Evolutionary conservation across 139 green algal species (phyloP).

Genomic region (Diplosphaera chodatii): DNA sequence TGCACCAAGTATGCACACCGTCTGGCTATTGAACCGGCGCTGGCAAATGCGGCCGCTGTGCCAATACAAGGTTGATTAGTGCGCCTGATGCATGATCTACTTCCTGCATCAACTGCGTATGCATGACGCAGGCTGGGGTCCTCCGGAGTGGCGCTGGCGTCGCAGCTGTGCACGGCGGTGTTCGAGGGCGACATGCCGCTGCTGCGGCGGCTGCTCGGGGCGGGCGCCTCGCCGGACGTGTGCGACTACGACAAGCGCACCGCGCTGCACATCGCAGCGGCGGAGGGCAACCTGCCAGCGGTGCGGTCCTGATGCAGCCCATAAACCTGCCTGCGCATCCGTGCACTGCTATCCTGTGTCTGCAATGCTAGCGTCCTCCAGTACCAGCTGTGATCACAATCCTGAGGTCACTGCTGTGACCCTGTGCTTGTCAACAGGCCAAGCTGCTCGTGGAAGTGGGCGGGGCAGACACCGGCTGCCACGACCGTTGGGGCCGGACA

Average conservation of each 20-base stretch:
- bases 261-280: conserved; percentile 55
- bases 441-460: conserved; percentile 32
- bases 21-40: too few species aligned
- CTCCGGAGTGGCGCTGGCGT: conserved; percentile 2
- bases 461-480: conserved; percentile 7
- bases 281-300: conserved; percentile 44
- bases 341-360: too few species aligned
- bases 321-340: too few species aligned
- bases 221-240: conserved; percentile 36
- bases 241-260: conserved; percentile 56
- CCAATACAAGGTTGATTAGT: too few species aligned
- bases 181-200: conserved; percentile 26
- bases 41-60: too few species aligned
- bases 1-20: too few species aligned
- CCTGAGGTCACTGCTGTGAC: too few species aligned
- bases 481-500: conserved; percentile 38
- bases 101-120: not conserved
- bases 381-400: too few species aligned
- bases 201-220: conserved; percentile 39
- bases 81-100: not conserved
- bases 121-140: conserved; percentile 8
- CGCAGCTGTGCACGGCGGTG: conserved; percentile 27
- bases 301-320: too few species aligned
- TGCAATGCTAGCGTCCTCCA: too few species aligned
- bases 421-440: not conserved